These are phyloP conservation scores for Arachis stenosperma DNA, from an alignment of 306 rosid genomes.

Conservation along the genomic window DNA sequence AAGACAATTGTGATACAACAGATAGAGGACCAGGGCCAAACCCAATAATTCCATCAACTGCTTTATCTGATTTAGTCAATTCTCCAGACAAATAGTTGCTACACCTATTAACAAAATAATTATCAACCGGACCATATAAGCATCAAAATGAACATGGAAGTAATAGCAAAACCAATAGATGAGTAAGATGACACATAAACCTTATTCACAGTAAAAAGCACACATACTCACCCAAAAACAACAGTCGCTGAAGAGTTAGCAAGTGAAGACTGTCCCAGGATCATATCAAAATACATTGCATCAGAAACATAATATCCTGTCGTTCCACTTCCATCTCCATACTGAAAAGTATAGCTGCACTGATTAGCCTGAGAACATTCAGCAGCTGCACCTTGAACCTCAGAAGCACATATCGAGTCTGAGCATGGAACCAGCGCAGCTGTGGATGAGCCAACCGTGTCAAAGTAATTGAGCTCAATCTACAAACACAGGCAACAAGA, in stretches of 20 bases:
- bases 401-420: constrained; percentile 71
- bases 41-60: constrained; percentile 94
- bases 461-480: constrained; percentile 86
- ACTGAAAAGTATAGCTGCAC: constrained; percentile 79
- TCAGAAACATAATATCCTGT: constrained; percentile 79
- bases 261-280: constrained; percentile 64
- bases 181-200: neutral
- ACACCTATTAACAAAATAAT: constrained; percentile 69
- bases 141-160: constrained; percentile 12
- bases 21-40: constrained; percentile 91
- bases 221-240: constrained; percentile 81
- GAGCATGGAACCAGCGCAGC: constrained; percentile 68
- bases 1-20: constrained; percentile 83
- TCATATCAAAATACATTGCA: constrained; percentile 72
- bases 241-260: constrained; percentile 70
- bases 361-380: constrained; percentile 77
- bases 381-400: constrained; percentile 59
- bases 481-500: constrained; percentile 42
- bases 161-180: constrained; percentile 28
- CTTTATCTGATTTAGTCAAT: constrained; percentile 83
- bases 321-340: constrained; percentile 92
- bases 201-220: constrained; percentile 22
- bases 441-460: constrained; percentile 69
- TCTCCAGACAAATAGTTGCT: constrained; percentile 84
- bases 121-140: constrained; percentile 36